A percentile compares a stretch with the other conserved stretches of the same genome.
phyloP scores from a whole-genome alignment of 495 filamentous ascomycete genomes.

The Hypoxylon fuscum region DNA sequence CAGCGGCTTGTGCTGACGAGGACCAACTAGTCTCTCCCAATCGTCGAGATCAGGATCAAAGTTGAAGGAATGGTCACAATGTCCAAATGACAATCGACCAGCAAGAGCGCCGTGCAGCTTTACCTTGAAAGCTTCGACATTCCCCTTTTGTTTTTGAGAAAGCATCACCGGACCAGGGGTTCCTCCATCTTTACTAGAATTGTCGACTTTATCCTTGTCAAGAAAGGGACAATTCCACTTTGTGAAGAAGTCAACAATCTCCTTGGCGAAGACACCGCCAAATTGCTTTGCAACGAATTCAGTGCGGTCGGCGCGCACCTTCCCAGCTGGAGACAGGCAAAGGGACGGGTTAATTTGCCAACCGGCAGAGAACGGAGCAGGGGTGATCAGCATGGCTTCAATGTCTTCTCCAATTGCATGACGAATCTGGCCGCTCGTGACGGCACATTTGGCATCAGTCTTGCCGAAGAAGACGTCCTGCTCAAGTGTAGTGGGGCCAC shows the following conservation, averaged over 20 bases:
- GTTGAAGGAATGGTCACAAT: slow-evolving; percentile 34
- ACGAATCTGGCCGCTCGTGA: slow-evolving; percentile 36
- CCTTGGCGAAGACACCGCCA: slow-evolving; percentile 35
- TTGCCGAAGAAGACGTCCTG: slow-evolving; percentile 48
- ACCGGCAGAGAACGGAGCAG: slow-evolving; percentile 42
- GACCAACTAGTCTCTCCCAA: slow-evolving; percentile 35
- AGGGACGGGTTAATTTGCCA: slow-evolving; percentile 40
- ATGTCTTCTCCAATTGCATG: slow-evolving; percentile 36
- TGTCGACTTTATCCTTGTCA: slow-evolving; percentile 8
- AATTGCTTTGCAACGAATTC: slow-evolving; percentile 43
- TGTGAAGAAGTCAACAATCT: slow-evolving; percentile 12
- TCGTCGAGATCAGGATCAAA: slow-evolving; percentile 32
- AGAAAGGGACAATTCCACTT: slow-evolving; percentile 30
- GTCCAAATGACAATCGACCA: slow-evolving; percentile 13
- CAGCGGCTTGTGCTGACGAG: slow-evolving; percentile 26
- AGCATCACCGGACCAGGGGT: slow-evolving; percentile 17
- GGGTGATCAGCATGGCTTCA: slow-evolving; percentile 31
- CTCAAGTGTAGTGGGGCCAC: slow-evolving; percentile 45
- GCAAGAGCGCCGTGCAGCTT: slow-evolving; percentile 24
- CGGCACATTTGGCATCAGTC: not conserved
- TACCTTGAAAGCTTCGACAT: slow-evolving; percentile 10
- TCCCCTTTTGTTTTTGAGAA: slow-evolving; percentile 17
- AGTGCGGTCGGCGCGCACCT: slow-evolving; percentile 6
- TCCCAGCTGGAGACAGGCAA: not conserved
- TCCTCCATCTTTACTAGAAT: not conserved